These are phyloP conservation scores for Yarrowia divulgata DNA, from an alignment of 805 yeast genomes.

Conservation along the genomic window DNA sequence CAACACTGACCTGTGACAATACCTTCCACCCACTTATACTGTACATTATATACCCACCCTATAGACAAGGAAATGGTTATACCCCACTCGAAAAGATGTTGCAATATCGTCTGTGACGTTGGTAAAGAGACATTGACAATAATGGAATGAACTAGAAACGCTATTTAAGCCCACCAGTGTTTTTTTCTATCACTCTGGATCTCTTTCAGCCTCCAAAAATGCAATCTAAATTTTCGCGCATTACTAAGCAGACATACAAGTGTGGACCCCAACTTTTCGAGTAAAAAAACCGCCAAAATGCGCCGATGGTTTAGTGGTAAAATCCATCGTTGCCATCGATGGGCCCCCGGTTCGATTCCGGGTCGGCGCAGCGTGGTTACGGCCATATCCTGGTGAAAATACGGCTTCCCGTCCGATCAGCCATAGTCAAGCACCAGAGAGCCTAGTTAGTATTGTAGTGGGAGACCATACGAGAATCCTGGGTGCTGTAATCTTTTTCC, in stretches of 20 bases:
- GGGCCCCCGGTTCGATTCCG: slow-evolving; percentile 33
- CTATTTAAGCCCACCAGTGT: not conserved
- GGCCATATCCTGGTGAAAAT: slow-evolving; percentile 32
- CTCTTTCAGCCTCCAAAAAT: not conserved
- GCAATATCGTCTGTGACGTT: no score
- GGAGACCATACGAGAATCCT: slow-evolving; percentile 31
- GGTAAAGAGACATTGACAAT: no score
- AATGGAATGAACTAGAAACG: not conserved
- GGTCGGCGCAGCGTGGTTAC: slow-evolving; percentile 24
- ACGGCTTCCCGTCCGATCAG: slow-evolving; percentile 30
- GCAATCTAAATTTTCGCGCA: not conserved
- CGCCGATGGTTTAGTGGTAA: slow-evolving; percentile 31
- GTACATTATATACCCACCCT: not conserved
- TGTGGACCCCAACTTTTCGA: not conserved
- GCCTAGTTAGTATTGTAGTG: slow-evolving; percentile 29
- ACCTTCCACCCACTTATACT: no score
- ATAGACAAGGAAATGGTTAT: not conserved
- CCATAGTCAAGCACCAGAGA: slow-evolving; percentile 31
- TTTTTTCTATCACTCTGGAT: not conserved
- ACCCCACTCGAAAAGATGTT: not conserved
- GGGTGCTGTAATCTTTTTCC: slow-evolving; percentile 21
- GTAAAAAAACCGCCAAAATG: not conserved
- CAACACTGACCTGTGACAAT: no score
- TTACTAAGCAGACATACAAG: not conserved
- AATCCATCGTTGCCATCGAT: slow-evolving; percentile 31